Base-by-base conservation (phyloP, 2,329 filamentous ascomycete species). In the Trichoderma sp. region DNA sequence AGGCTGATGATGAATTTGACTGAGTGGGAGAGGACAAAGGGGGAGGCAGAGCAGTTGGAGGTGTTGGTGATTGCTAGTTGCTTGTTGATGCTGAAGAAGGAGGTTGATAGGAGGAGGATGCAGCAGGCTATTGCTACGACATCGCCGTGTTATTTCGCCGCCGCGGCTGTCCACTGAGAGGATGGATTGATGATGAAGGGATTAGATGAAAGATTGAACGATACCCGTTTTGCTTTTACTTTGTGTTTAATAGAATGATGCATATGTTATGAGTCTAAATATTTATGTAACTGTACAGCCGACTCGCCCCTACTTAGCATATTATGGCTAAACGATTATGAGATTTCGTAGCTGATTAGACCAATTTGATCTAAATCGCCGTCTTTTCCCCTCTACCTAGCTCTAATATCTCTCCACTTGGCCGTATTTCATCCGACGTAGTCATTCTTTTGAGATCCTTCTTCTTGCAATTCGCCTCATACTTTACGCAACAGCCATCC, bases 41-140 rank as follows among this genome's bases (percentile, higher is more conserved):
- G 76, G 7, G 79, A 80, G 58, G 74, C 68, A 3, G 75, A 76
- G 62, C 79, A 87, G 75, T 78, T 86, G 72, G 82, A 88, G 75
- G 80, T 84, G n/a, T 73, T 90, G 23, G 82, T 87, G 11, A 83
- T 91, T 20, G 84, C 85, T 57, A 90, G 86, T 17, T 88, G 85
- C 71, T 74, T 91, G 70, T 79, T 85, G 17, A 90, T 92, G 88
- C 77, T 91, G 74, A 91, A 91, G 85, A 88, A 87, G 79, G 90
- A 91, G 82, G 81, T 90, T 64, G 89, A 91, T 77, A 81, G 89
- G 55, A 81, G 87, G 74, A 82, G 87, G 71, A 77, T 82, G 72
- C 79, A 86, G 64, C 87, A 91, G 81, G 79, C 84, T 58, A 83
- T 84, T 71, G 79, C 83, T 4, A 82, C 88, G 28, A 32, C 28